Evolutionary conservation across 345 rosid species (phyloP), one percentile per base, ranked within the genome.

Genomic region (Populus deltoides): DNA sequence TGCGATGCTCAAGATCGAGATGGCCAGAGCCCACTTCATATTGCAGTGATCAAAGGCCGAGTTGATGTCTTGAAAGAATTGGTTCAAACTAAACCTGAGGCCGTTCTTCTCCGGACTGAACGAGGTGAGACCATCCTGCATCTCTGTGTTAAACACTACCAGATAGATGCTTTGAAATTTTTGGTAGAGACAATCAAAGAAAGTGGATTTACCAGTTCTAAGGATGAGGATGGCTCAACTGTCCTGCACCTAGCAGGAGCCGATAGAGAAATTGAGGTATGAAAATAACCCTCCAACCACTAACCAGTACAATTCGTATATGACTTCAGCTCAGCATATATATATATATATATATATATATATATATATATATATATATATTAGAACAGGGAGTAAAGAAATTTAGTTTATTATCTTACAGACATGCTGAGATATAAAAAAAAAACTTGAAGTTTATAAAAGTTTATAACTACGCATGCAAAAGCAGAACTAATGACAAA

Each of bases 201-300:
- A 41, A 68, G 47, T 45, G 82, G 53, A 69, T 75, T 79, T 63
- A 41, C 76, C 75, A 76, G 67, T 66, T 70, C 73, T 9, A 76
- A 25, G 53, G 84, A 81, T 70, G 27, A 66, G 25, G 77, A 84
- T 59, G 84, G 87, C 45, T 71, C 65, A 77, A 71, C 75, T n/a
- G 36, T 67, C 20, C 20, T 84, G 79, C 87, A 84, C 53, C 43
- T 73, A 9, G 81, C 85, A n/a, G 81, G 77, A 22, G 71, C 62
- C 31, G 73, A 81, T 20, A 79, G 79, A 73, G 79, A 79, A 7
- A 38, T 82, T 39, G 83, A 79, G 85, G 85, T 85, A 75, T 6
- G 57, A 17, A 8, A 51, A 17, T 1, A 51, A 6, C 6, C 18
- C 57, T 17, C 53, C 53, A 16, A 49, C 53, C 16, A 47, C 53